Percentiles rank a stretch among this genome's conserved stretches.
Evolutionary conservation across 257 asterid genomes (phyloP).

Genomic region (Solanum rostratum): DNA sequence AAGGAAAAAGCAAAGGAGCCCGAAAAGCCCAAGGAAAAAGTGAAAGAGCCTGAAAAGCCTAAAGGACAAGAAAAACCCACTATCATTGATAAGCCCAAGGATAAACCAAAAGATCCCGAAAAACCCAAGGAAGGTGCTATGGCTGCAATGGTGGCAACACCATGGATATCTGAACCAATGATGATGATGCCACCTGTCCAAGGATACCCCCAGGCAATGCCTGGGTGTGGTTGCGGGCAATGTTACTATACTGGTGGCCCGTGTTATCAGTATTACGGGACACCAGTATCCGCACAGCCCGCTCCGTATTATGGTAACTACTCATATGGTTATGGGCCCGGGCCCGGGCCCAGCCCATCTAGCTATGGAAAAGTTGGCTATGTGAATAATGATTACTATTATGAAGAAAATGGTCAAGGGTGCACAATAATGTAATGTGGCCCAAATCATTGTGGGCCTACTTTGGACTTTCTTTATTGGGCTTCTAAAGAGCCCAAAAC

Average conservation of each 20-base stretch:
- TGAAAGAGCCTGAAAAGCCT: slow-evolving; percentile 1
- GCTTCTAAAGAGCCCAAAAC: not conserved
- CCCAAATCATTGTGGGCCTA: not conserved
- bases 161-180: slow-evolving; percentile 9
- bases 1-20: not conserved
- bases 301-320: slow-evolving; percentile 27
- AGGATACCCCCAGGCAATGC: slow-evolving; percentile 38
- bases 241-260: slow-evolving; percentile 32
- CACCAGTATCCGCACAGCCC: slow-evolving; percentile 29
- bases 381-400: slow-evolving; percentile 29
- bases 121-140: not conserved
- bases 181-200: slow-evolving; percentile 16
- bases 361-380: slow-evolving; percentile 16
- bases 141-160: not conserved
- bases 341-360: not conserved
- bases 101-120: not conserved
- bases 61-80: not conserved
- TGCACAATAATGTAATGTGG: slow-evolving; percentile 43
- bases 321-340: slow-evolving; percentile 14
- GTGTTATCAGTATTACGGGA: slow-evolving; percentile 35
- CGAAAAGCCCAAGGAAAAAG: slow-evolving; percentile 11
- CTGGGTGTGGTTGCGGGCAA: slow-evolving; percentile 26
- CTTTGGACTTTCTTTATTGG: not conserved
- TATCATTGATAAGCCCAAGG: not conserved
- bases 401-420: slow-evolving; percentile 39